Evolutionary conservation across 805 yeast species (phyloP).

Genomic region (Nakazawaea siamensis): DNA sequence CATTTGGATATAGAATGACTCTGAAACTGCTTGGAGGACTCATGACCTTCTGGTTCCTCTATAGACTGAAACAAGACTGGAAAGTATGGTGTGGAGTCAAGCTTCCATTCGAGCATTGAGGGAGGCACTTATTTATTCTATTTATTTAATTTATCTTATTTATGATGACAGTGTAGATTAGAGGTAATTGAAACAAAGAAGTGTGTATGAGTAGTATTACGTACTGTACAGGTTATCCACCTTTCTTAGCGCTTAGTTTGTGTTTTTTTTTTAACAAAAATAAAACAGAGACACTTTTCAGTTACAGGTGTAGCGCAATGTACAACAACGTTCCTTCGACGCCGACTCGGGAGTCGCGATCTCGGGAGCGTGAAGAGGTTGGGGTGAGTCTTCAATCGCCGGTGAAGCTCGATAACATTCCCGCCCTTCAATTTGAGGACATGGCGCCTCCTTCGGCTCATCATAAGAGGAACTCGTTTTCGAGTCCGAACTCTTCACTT

Average conservation of each 20-base stretch:
- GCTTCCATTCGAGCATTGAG: slow-evolving; percentile 11
- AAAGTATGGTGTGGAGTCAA: slow-evolving; percentile 41
- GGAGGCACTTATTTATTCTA: neutral
- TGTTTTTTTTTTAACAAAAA: neutral
- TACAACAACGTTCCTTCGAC: neutral
- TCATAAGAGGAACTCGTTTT: neutral
- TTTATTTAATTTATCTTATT: slow-evolving; percentile 5
- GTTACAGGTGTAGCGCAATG: no score
- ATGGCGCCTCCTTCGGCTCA: slow-evolving; percentile 2
- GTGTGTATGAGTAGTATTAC: no score
- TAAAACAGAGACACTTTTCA: no score
- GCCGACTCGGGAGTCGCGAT: neutral
- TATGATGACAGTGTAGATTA: no score
- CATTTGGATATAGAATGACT: slow-evolving; percentile 40
- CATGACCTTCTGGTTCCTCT: slow-evolving; percentile 85
- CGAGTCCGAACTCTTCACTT: slow-evolving; percentile 2
- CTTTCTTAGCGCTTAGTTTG: neutral
- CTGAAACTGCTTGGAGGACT: slow-evolving; percentile 72
- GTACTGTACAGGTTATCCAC: no score
- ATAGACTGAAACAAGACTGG: slow-evolving; percentile 70
- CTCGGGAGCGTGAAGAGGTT: neutral
- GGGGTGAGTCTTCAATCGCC: neutral
- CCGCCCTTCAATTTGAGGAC: slow-evolving; percentile 5
- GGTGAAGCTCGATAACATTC: slow-evolving; percentile 2
- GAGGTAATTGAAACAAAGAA: no score